Conservation (phyloP, 139 green algal genomes). For the Microglena sp. region DNA sequence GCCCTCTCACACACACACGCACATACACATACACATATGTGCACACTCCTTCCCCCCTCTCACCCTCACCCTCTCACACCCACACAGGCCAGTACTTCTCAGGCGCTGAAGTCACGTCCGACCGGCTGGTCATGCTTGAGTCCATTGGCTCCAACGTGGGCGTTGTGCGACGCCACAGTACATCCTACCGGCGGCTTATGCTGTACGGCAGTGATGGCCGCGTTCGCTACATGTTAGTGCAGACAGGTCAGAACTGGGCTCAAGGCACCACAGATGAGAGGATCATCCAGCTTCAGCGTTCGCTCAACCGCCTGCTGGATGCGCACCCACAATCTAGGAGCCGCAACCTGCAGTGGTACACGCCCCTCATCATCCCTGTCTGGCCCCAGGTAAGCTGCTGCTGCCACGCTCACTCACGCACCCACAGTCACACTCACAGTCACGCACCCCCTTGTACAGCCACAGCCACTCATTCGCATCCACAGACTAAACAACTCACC, state of each 20-base stretch:
- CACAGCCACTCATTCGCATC: not conserved
- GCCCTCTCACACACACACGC: too few species aligned
- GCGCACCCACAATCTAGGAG: constrained; percentile 48
- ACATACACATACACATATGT: too few species aligned
- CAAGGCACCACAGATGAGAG: constrained; percentile 61
- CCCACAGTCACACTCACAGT: not conserved
- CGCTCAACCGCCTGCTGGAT: constrained; percentile 77
- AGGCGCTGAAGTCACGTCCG: constrained; percentile 42
- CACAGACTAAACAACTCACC: not conserved
- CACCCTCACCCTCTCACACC: too few species aligned
- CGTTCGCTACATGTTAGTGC: constrained; percentile 68
- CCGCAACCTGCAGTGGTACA: constrained; percentile 62
- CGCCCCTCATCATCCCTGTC: constrained; percentile 76
- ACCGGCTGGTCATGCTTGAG: constrained; percentile 67
- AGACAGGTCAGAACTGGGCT: constrained; percentile 53
- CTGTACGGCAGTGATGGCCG: constrained; percentile 81
- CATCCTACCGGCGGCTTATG: constrained; percentile 57
- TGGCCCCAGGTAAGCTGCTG: constrained; percentile 58
- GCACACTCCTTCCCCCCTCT: too few species aligned
- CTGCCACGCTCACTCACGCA: not conserved
- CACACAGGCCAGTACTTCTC: too few species aligned
- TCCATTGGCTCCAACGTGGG: constrained; percentile 65
- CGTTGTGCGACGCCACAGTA: constrained; percentile 76
- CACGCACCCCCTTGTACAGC: too few species aligned
- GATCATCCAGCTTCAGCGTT: constrained; percentile 50